Evolutionary conservation across 2,329 filamentous ascomycete genomes (phyloP).

Genomic region (Cyphellophora europaea): DNA sequence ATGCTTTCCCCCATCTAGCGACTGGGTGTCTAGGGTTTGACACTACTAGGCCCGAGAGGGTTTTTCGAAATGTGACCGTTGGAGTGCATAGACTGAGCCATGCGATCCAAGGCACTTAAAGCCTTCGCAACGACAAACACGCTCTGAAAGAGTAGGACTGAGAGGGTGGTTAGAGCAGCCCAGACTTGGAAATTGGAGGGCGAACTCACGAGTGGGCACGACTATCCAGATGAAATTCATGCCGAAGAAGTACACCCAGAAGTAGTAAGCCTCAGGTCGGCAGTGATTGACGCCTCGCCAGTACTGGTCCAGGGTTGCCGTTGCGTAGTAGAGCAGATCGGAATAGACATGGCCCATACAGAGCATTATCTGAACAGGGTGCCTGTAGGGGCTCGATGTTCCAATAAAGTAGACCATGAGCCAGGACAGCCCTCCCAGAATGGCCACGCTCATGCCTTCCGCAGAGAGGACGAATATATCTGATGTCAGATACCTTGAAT

Average conservation of each 20-base stretch:
- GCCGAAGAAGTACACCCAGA: constrained; percentile 56
- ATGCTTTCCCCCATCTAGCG: too few relatives aligned
- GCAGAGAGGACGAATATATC: constrained; percentile 81
- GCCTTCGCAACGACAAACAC: constrained; percentile 26
- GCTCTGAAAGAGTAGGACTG: constrained; percentile 29
- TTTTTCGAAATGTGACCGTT: too few relatives aligned
- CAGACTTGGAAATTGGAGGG: background rate
- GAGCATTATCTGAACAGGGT: constrained; percentile 51
- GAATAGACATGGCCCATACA: constrained; percentile 57
- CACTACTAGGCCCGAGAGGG: too few relatives aligned
- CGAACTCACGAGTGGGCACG: constrained; percentile 45
- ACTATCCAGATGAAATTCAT: constrained; percentile 61
- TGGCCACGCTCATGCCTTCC: constrained; percentile 69
- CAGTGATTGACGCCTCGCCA: constrained; percentile 46
- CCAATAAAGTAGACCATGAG: constrained; percentile 46
- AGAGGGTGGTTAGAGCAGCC: constrained; percentile 1
- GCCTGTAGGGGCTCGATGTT: constrained; percentile 44
- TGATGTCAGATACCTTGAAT: constrained; percentile 75
- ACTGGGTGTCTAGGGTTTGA: too few relatives aligned
- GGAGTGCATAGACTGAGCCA: constrained; percentile 17
- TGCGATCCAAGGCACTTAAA: constrained; percentile 25
- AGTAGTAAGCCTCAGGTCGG: constrained; percentile 54
- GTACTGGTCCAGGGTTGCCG: constrained; percentile 52
- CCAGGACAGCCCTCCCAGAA: constrained; percentile 55
- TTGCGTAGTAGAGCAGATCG: constrained; percentile 55